Base-by-base conservation (phyloP, 164 flowering plant species). In the Buxus sempervirens region DNA sequence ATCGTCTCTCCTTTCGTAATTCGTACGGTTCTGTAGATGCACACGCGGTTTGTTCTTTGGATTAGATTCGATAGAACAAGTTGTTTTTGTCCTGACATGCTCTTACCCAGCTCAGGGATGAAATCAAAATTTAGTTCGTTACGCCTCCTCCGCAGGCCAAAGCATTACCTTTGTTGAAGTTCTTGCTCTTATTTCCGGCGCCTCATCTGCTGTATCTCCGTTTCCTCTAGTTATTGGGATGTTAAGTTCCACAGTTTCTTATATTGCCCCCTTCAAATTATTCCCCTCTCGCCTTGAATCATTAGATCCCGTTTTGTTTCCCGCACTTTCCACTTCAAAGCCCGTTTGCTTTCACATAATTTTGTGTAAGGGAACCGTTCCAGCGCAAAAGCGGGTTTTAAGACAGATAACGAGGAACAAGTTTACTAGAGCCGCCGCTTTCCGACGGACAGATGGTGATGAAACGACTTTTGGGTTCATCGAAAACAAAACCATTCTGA, bases 401-500 rank as follows among this genome's bases (percentile, higher is more conserved):
- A 49, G 38, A n/a, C 41, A 41, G 24, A 77, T 63, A 58, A 49
- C 26, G 58, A 84, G 72, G 83, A 56, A 66, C 58, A 79, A 78
- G 60, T 36, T 75, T 76, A 49, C 57, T 19, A 71, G 48, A 62
- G 25, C 54, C 61, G 56, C 70, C 26, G 76, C 80, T 28, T 72
- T 38, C 26, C 32, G 76, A 28, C 60, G 51, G 4, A 21, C 64
- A 51, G 54, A 58, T 57, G 75, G 38, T 0, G 81, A 71, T 8
- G 84, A 77, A 42, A 77, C 69, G 3, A 32, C 7, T 25, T 32
- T 71, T 63, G 36, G 60, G 42, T 48, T 56, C 68, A 26, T 78
- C 59, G 83, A 90, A 57, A 72, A 70, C 54, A 87, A 84, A 68
- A 65, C 71, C 20, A 28, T 74, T 72, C 65, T 81, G 41, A 18